Base-by-base conservation (phyloP, 176 grass and related monocot species). In the Oryza meyeriana region DNA sequence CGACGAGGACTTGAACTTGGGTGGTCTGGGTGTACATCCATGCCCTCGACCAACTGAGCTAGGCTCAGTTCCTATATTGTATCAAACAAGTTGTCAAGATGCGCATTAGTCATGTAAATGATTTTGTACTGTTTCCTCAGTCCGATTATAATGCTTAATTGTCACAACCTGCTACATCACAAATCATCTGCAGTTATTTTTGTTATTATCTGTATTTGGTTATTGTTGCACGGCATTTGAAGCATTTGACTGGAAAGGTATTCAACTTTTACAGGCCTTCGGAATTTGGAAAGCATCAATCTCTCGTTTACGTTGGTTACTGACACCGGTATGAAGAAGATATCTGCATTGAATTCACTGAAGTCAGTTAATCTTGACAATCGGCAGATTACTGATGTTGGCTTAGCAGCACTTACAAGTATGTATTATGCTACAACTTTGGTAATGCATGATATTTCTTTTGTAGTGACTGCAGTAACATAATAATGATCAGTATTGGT, bases 281-380 rank as follows among this genome's bases (percentile, higher is more conserved):
- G 29, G 35, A 91, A 93, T 79, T 84, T 98, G 87, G 76, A 90
- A 40, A 91, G 69, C 69, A 91, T 98, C 45, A 98, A 95, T 88
- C 82, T 98, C 74, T 98, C 96, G 3, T 98, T 98, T 78, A 95
- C 96, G 28, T 85, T 82, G 69, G 89, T 98, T 68, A 93, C 89
- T 42, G 96, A 98, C 50, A 86, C 38, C 66, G 89, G 96, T 77
- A 88, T 95, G 82, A 93, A 87, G 84, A 95, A 91, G 68, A 84
- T 98, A 14, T 83, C 90, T 34, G 55, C 74, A 12, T 75, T 98
- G 87, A 92, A 66, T 78, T 85, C 85, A 5, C 87, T 98, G 38
- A 91, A 90, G 85, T 91, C 84, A 30, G 72, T 98, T 64, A 98
- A 98, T 91, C 91, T 98, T 66, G 96, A 98, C 74, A 90, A 84